phyloP scores from a whole-genome alignment of 2,329 filamentous ascomycete genomes.

The Apiospora pterosperma region DNA sequence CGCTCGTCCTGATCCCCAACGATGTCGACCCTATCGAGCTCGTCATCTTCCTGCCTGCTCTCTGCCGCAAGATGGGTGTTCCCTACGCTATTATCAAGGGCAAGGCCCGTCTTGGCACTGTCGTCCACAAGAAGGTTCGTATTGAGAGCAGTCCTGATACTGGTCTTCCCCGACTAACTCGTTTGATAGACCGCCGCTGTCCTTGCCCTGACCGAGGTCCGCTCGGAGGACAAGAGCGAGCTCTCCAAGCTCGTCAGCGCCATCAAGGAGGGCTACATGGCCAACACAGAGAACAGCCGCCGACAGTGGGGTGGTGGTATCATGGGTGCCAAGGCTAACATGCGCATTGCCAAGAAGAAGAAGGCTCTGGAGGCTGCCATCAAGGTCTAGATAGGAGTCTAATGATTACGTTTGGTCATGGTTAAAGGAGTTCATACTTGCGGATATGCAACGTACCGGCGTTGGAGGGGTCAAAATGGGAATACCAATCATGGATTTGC shows the following conservation, averaged over 20 bases:
- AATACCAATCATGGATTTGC: slow-evolving; percentile 35
- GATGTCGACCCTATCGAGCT: slow-evolving; percentile 99
- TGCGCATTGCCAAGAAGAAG: slow-evolving; percentile 76
- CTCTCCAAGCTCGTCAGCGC: slow-evolving; percentile 93
- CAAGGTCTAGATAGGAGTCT: slow-evolving; percentile 73
- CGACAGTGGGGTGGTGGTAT: slow-evolving; percentile 99
- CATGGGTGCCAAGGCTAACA: slow-evolving; percentile 93
- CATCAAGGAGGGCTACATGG: slow-evolving; percentile 96
- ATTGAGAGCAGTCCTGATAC: neutral
- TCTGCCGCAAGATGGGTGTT: slow-evolving; percentile 99
- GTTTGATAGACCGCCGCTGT: slow-evolving; percentile 90
- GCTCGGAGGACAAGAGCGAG: slow-evolving; percentile 97
- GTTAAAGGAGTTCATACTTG: slow-evolving; percentile 26
- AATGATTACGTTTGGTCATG: slow-evolving; percentile 19
- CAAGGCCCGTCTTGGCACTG: slow-evolving; percentile 97
- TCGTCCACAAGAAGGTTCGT: slow-evolving; percentile 97
- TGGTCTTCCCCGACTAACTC: slow-evolving; percentile 23
- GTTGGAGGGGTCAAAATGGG: slow-evolving; percentile 33
- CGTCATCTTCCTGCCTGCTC: slow-evolving; percentile 96
- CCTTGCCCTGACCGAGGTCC: slow-evolving; percentile 92
- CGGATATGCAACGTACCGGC: slow-evolving; percentile 31
- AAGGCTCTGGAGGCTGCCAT: slow-evolving; percentile 92
- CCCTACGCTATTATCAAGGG: slow-evolving; percentile 99
- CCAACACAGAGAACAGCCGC: slow-evolving; percentile 89
- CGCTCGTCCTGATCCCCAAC: slow-evolving; percentile 96